Conservation (phyloP, 179 eudicot species). For the Spinacia oleracea region DNA sequence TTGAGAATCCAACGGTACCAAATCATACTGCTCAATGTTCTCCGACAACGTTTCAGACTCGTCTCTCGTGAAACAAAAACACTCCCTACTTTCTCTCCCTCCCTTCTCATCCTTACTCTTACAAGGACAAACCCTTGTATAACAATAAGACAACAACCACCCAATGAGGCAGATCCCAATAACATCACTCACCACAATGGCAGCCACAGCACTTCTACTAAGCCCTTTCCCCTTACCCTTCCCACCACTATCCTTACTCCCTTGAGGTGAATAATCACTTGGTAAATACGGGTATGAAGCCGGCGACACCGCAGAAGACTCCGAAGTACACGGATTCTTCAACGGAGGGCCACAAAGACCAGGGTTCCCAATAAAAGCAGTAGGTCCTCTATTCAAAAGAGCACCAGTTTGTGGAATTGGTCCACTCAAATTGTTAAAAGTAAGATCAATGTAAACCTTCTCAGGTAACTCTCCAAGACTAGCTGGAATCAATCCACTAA, state of each 20-base stretch:
- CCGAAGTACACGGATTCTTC: conserved; percentile 63
- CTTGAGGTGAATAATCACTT: conserved; percentile 42
- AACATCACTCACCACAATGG: conserved; percentile 62
- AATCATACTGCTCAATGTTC: conserved; percentile 79
- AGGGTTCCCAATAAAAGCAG: conserved; percentile 91
- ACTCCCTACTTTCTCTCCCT: conserved; percentile 56
- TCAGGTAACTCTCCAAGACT: conserved; percentile 93
- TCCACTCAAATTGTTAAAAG: conserved; percentile 80
- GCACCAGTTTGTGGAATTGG: conserved; percentile 94
- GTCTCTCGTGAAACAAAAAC: conserved; percentile 74
- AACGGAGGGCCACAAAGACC: conserved; percentile 92
- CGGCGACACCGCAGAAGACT: conserved; percentile 41
- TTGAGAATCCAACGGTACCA: conserved; percentile 69
- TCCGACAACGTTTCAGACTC: conserved; percentile 82
- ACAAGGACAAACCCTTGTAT: conserved; percentile 53
- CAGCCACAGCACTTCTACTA: conserved; percentile 47
- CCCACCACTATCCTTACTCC: conserved; percentile 29
- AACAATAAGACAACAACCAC: conserved; percentile 75
- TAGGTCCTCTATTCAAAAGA: conserved; percentile 89
- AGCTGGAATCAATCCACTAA: conserved; percentile 83
- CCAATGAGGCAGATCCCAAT: conserved; percentile 85
- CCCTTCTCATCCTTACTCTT: conserved; percentile 49
- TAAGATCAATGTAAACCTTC: conserved; percentile 90
- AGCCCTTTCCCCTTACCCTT: conserved; percentile 50
- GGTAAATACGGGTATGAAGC: conserved; percentile 73